phyloP scores from a whole-genome alignment of 371 early-diverging fungal genomes.

The Mortierella sp. region DNA sequence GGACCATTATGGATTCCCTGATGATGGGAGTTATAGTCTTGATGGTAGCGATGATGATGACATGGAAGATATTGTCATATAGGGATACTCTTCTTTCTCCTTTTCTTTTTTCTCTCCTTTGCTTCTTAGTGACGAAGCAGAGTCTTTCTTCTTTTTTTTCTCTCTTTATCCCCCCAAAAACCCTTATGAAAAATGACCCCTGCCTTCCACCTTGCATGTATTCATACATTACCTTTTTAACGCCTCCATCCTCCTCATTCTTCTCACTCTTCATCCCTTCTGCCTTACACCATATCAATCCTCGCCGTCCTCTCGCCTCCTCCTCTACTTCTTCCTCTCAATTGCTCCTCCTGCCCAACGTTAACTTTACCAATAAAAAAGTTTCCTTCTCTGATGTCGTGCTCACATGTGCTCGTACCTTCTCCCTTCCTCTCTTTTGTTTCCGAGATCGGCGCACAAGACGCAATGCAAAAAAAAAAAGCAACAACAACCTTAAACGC shows the following conservation, averaged over 20 bases:
- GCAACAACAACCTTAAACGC: background rate
- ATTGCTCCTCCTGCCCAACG: no score
- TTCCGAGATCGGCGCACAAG: background rate
- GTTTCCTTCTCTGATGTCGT: background rate
- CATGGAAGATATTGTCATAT: constrained; percentile 41
- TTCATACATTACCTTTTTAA: background rate
- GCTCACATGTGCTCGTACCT: constrained; percentile 5
- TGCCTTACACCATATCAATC: no score
- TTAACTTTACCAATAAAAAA: background rate
- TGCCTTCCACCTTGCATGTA: background rate
- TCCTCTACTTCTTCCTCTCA: no score
- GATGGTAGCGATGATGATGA: constrained; percentile 34
- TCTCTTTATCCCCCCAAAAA: background rate
- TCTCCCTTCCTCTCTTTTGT: background rate
- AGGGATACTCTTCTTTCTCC: background rate
- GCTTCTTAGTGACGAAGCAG: no score
- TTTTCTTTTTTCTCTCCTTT: background rate
- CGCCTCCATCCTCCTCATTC: no score
- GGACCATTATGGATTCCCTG: constrained; percentile 19
- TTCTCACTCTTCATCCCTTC: background rate
- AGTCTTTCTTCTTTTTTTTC: background rate
- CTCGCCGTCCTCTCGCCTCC: no score
- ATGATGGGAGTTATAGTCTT: constrained; percentile 11
- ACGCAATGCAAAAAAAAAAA: background rate
- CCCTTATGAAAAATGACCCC: background rate